phyloP scores from a whole-genome alignment of 352 stramenopile species.

The Globisporangium cystogenes region DNA sequence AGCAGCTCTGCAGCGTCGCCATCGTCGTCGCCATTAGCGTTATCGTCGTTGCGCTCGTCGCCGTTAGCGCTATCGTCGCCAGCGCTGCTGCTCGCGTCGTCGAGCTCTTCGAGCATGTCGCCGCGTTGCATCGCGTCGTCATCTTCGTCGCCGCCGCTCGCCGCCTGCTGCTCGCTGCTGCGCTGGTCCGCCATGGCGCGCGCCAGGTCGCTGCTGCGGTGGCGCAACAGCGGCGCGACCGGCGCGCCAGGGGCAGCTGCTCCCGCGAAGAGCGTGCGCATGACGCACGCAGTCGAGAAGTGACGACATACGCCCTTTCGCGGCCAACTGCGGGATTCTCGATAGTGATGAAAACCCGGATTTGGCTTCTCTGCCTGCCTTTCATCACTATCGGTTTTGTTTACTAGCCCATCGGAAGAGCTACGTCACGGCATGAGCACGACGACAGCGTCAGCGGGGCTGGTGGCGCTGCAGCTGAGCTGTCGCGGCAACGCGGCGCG shows the following conservation, averaged over 20 bases:
- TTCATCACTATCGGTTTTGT: not conserved
- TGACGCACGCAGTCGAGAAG: not conserved
- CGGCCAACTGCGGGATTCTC: not conserved
- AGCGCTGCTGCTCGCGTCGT: slow-evolving; percentile 9
- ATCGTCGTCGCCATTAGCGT: not conserved
- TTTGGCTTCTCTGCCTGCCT: not conserved
- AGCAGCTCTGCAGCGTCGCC: slow-evolving; percentile 1
- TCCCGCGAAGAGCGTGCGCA: slow-evolving; percentile 10
- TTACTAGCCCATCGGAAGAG: not conserved
- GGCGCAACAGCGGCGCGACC: slow-evolving; percentile 8
- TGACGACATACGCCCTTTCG: slow-evolving; percentile 2
- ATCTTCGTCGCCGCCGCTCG: slow-evolving; percentile 2
- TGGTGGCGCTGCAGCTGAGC: slow-evolving; percentile 64
- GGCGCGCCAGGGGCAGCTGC: not conserved
- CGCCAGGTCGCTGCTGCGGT: slow-evolving; percentile 15
- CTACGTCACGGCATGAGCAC: not conserved
- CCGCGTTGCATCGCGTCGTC: slow-evolving; percentile 7
- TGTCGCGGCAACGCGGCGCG: slow-evolving; percentile 53
- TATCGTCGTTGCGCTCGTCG: not conserved
- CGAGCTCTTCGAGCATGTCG: slow-evolving; percentile 17
- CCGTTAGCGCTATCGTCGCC: slow-evolving; percentile 7
- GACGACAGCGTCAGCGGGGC: slow-evolving; percentile 16
- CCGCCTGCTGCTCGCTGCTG: not conserved
- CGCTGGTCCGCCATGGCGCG: slow-evolving; percentile 14
- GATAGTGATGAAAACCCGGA: not conserved